Base-by-base conservation (phyloP, 1,139 yeast genomes). In the Pichia sp. region DNA sequence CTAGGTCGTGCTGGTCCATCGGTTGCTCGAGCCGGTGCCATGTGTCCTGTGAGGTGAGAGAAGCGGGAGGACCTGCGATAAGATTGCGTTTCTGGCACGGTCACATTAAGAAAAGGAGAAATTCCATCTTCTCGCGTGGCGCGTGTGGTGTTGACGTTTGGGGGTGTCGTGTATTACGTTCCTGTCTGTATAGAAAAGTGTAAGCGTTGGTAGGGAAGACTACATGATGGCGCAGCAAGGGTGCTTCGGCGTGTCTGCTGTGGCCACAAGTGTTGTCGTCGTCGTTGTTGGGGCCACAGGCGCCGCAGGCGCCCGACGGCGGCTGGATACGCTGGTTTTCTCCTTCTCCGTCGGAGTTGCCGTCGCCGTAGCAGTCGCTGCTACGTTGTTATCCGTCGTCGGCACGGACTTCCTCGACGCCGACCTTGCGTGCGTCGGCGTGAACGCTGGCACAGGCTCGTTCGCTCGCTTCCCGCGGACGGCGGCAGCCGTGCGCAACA, bases 391-490 rank as follows among this genome's bases (percentile, higher is more conserved):
- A 5, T 36, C 40, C n/a, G 40, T 31, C 11, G 34, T 31, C 11
- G 34, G 34, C 34, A 31, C 34, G 11, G 34, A 31, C 34, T 8
- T 15, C 15, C 15, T 36, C 6, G 40, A 36, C 40, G 40, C 15
- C 32, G 50, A 42, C 40, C 43, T 36, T 19, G 7, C 29, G 34
- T 42, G 52, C 11, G 47, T 49, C 38, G 13, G 47, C 11, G 16
- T 16, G n/a, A 49, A 49, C 32, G 26, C 36, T 10, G 50, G 50
- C 19, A 48, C 50, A 8, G 45, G 45, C 8, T 48, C 36, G 36
- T 48, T 48, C 8, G 32, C n/a, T 23, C 16, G 32, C 8, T 16
- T 34, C 8, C 47, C 34, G 8, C 47, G 23, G 19, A 8, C 29
- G 16, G 34, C 32, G 15, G 36, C 10, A 13, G 15, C 32, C 5